Evolutionary conservation across 306 rosid species (phyloP), one percentile per base, ranked within the genome.

Genomic region (Begonia loranthoides): DNA sequence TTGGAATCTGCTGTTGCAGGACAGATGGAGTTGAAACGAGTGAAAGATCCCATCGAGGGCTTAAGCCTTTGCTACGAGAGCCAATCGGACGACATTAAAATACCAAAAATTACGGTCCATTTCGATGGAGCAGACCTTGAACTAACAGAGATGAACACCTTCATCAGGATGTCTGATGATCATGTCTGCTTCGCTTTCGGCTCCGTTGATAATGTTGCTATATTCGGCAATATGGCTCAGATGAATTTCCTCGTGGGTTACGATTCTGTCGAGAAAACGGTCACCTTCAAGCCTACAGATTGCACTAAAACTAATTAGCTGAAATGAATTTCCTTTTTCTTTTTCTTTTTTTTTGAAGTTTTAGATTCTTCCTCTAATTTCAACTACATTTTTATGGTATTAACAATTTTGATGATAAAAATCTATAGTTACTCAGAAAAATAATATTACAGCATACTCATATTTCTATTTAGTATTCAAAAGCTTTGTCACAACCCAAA

Each of bases 161-260:
- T 87, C 55, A 12, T 75, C 34, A 15, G 28, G 12, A 50, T 68
- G 2, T n/a, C 14, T 0, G 64, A 69, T 0, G 51, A 10, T 1
- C 51, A 61, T 0, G 41, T 52, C 5, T 87, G 96, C 52, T 67
- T 87, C 0, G 78, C 84, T 10, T 77, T 87, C n/a, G 4, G 2
- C 0, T 9, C 15, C 6, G 0, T 9, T 3, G 0, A 5, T 0
- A 0, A 0, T 4, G 5, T 15, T 0, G 12, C 64, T 1, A 71
- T 87, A 12, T 77, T 63, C 10, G 94, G 89, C 0, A 87, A 77
- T 17, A 0, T 87, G n/a, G 67, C 78, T 0, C 93, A 87, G 38
- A 36, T 15, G 24, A 71, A 71, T 45, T 58, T 79, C 54, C 40
- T 69, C 54, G 70, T 77, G 14, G 95, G 93, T 0, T 87, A 87